Evolutionary conservation across 2,329 filamentous ascomycete species (phyloP), one percentile per base, ranked within the genome.

Genomic region (Emergomyces orientalis): DNA sequence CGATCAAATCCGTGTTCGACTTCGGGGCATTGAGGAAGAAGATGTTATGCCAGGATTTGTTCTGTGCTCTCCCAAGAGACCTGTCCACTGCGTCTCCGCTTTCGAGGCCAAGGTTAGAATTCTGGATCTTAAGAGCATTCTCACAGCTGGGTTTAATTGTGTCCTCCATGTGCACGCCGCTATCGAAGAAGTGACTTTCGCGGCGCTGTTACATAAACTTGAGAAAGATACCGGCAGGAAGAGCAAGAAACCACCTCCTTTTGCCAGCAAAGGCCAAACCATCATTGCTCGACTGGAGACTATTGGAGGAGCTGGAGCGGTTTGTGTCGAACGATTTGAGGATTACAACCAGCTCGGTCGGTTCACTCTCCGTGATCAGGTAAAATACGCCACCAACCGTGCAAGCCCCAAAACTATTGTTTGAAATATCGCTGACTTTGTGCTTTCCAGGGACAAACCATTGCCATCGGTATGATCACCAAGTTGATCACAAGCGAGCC

Each of bases 381-480:
- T 91, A 82, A 70, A 81, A 71, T 25, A 30, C 49, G 19, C 57
- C 60, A 37, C 19, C 30, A 61, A 68, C 57, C 43, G 25, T 34
- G 59, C 67, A 64, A 64, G 30, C 73, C 69, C 27, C 1, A 17
- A 32, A 64, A 62, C 14, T 30, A 22, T 37, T 6, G 7, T 32
- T 62, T 34, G 47, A 32, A 37, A 4, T 41, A 4, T 30, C 60
- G 47, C 54, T 73, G 60, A 70, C 41, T 27, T 27, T 62, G 30
- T 67, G 60, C 8, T 69, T 66, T 73, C 62, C 73, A 97, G 87
- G 94, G 94, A 71, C 93, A 97, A 89, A 99, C 94, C 0, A 97
- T 99, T 80, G 94, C 94, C 63, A 99, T 99, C 79, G 94, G 94
- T 73, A 99, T 99, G 85, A 95, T 99, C 76, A 97, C 91, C 64